phyloP scores from a whole-genome alignment of 1,139 yeast species.

The Nakaseomyces sp. region DNA sequence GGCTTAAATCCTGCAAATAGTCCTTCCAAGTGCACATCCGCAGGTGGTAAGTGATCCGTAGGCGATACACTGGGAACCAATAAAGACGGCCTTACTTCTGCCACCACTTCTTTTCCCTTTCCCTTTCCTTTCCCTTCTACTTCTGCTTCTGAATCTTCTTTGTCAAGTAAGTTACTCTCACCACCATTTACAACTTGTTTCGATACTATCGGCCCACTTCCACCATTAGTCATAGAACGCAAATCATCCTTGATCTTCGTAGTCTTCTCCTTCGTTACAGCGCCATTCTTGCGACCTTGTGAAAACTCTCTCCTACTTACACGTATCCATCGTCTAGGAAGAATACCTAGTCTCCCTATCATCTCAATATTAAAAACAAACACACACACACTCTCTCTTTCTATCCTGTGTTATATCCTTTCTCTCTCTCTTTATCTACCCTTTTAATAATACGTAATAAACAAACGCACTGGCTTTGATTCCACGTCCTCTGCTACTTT shows the following conservation, averaged over 20 bases:
- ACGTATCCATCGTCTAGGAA: background rate
- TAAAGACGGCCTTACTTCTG: background rate
- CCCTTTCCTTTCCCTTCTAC: background rate
- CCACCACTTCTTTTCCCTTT: background rate
- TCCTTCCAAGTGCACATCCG: constrained; percentile 29
- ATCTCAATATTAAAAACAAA: too few species aligned
- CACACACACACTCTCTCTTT: too few species aligned
- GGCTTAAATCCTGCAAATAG: constrained; percentile 32
- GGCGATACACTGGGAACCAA: constrained; percentile 27
- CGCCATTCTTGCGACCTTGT: background rate
- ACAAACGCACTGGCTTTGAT: too few species aligned
- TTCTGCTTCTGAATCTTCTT: too few species aligned
- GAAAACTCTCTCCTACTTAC: background rate
- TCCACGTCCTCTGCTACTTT: too few species aligned
- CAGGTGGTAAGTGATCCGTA: constrained; percentile 24
- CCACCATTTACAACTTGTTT: background rate
- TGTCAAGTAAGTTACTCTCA: too few species aligned
- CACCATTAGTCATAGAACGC: background rate
- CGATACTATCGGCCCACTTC: background rate
- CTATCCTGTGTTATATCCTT: too few species aligned
- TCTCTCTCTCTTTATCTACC: too few species aligned
- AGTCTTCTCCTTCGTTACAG: background rate
- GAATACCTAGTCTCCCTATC: too few species aligned
- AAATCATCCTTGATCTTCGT: background rate
- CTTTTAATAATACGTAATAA: too few species aligned